phyloP scores from a whole-genome alignment of 2,329 filamentous ascomycete genomes.

The Hypoxylon sp. region DNA sequence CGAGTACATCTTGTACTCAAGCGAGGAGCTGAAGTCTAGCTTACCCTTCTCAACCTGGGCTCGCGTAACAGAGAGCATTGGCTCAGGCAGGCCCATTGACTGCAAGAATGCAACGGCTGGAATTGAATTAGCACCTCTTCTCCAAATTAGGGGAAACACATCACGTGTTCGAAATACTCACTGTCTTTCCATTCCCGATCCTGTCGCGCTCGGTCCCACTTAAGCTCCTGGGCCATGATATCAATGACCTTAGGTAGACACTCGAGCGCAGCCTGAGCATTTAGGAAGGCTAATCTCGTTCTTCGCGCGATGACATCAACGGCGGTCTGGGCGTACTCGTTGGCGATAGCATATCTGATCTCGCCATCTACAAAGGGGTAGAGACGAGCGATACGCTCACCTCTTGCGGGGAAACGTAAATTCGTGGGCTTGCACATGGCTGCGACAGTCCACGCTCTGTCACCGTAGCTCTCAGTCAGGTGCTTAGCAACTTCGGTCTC shows the following conservation, averaged over 20 bases:
- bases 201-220: constrained; percentile 81
- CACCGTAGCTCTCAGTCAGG: constrained; percentile 88
- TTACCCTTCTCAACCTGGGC: constrained; percentile 73
- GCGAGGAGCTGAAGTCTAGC: constrained; percentile 69
- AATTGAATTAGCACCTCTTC: constrained; percentile 19
- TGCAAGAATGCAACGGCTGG: constrained; percentile 72
- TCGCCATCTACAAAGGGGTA: constrained; percentile 96
- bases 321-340: constrained; percentile 93
- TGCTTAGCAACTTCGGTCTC: constrained; percentile 95
- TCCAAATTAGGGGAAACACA: background rate
- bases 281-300: constrained; percentile 89
- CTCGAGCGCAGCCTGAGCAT: constrained; percentile 90
- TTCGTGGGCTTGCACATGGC: constrained; percentile 83
- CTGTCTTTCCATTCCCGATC: constrained; percentile 85
- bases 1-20: constrained; percentile 75
- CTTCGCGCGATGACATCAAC: constrained; percentile 89
- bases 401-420: constrained; percentile 84
- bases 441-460: constrained; percentile 92
- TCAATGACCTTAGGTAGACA: constrained; percentile 88
- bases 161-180: constrained; percentile 57
- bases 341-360: constrained; percentile 86
- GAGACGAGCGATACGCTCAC: constrained; percentile 81
- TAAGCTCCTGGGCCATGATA: constrained; percentile 86
- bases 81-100: constrained; percentile 75
- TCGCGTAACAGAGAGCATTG: constrained; percentile 70